These are phyloP conservation scores for Microsporum ferrugineum DNA, from an alignment of 2,329 filamentous ascomycete genomes.

Conservation along the genomic window DNA sequence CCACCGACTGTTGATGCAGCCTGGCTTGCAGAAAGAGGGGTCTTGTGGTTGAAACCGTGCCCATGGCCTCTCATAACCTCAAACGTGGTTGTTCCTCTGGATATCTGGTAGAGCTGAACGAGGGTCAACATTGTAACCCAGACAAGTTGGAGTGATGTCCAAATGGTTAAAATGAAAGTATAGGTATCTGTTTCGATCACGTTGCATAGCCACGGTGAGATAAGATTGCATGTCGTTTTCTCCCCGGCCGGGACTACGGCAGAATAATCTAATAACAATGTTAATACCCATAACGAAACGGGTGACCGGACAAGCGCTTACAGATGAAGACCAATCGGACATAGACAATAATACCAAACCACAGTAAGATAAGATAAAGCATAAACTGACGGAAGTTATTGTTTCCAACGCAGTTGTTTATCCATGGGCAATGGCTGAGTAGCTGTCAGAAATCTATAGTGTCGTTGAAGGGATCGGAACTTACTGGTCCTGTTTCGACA, in stretches of 20 bases:
- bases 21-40: slow-evolving; percentile 24
- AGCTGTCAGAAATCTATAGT: slow-evolving; percentile 8
- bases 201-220: slow-evolving; percentile 64
- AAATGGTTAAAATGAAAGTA: slow-evolving; percentile 65
- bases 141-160: slow-evolving; percentile 72
- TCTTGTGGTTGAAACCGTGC: background rate
- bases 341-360: slow-evolving; percentile 60
- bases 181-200: slow-evolving; percentile 72
- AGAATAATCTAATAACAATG: slow-evolving; percentile 47
- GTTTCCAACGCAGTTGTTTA: slow-evolving; percentile 87
- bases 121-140: slow-evolving; percentile 97
- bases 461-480: slow-evolving; percentile 25
- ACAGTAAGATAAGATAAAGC: slow-evolving; percentile 70
- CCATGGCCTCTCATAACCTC: slow-evolving; percentile 73
- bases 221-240: slow-evolving; percentile 53
- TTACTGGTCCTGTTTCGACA: slow-evolving; percentile 94
- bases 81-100: slow-evolving; percentile 86
- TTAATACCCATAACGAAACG: slow-evolving; percentile 18
- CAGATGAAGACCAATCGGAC: slow-evolving; percentile 63
- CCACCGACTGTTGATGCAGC: slow-evolving; percentile 37
- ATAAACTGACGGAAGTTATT: slow-evolving; percentile 97
- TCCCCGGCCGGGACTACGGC: slow-evolving; percentile 41
- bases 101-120: slow-evolving; percentile 86
- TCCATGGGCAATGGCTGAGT: slow-evolving; percentile 88
- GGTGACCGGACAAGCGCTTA: slow-evolving; percentile 34